Conservation (phyloP, 257 asterid species). For the Ilex asprella region DNA sequence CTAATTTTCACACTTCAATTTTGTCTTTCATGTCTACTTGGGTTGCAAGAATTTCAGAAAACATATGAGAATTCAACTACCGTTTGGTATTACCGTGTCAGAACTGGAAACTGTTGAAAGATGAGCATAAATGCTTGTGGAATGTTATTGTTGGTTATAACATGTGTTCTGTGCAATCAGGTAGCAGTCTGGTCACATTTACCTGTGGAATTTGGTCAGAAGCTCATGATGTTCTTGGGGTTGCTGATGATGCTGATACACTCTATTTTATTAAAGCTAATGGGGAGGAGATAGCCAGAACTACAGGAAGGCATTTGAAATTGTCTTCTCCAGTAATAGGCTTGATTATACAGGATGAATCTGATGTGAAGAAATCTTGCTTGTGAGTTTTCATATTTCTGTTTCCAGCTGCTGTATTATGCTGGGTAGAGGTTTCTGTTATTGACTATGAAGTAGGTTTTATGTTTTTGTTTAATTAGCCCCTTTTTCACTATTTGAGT, state of each 20-base stretch:
- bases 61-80: not conserved
- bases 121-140: conserved; percentile 9
- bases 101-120: not conserved
- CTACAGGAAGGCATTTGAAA: conserved; percentile 58
- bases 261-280: conserved; percentile 67
- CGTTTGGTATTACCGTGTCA: not conserved
- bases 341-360: conserved; percentile 57
- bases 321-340: conserved; percentile 61
- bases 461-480: conserved; percentile 18
- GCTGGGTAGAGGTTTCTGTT: conserved; percentile 5
- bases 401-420: not conserved
- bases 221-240: conserved; percentile 84
- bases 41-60: not conserved
- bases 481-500: conserved; percentile 17
- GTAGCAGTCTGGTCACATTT: conserved; percentile 44
- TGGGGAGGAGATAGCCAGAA: conserved; percentile 89
- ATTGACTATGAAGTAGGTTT: conserved; percentile 15
- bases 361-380: conserved; percentile 49
- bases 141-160: conserved; percentile 7
- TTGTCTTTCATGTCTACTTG: too few species aligned
- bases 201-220: conserved; percentile 90
- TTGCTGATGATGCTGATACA: conserved; percentile 66
- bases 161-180: conserved; percentile 32
- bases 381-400: conserved; percentile 40
- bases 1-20: too few species aligned